Evolutionary conservation across 2,329 filamentous ascomycete species (phyloP).

Genomic region (Davidsoniella australis): DNA sequence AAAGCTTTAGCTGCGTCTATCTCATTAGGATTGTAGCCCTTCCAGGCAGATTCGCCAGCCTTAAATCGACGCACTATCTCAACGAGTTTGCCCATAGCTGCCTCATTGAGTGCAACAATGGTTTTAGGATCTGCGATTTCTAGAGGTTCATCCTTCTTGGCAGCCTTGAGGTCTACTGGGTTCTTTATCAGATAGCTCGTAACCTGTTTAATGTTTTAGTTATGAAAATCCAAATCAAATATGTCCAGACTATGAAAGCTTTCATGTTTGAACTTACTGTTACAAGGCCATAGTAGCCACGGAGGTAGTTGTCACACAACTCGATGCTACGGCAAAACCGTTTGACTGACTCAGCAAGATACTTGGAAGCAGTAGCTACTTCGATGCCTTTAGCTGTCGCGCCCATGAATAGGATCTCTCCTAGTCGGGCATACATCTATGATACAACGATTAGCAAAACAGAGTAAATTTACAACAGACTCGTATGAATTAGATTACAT

Average conservation of each 20-base stretch:
- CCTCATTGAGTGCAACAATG: slow-evolving; percentile 50
- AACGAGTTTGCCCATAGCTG: slow-evolving; percentile 55
- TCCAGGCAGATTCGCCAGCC: slow-evolving; percentile 47
- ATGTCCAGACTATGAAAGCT: neutral
- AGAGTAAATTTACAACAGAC: neutral
- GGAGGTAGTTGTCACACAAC: slow-evolving; percentile 79
- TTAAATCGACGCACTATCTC: slow-evolving; percentile 55
- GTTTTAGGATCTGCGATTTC: slow-evolving; percentile 38
- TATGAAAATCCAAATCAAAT: slow-evolving; percentile 1
- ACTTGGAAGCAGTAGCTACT: slow-evolving; percentile 21
- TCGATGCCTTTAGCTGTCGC: slow-evolving; percentile 24
- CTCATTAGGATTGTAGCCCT: slow-evolving; percentile 56
- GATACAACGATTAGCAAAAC: slow-evolving; percentile 4
- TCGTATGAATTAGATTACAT: slow-evolving; percentile 37
- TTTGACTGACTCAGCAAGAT: slow-evolving; percentile 57
- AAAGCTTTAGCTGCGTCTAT: slow-evolving; percentile 54
- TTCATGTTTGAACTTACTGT: slow-evolving; percentile 32
- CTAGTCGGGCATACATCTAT: slow-evolving; percentile 75
- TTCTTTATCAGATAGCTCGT: slow-evolving; percentile 32
- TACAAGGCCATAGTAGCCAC: slow-evolving; percentile 85
- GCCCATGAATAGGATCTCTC: slow-evolving; percentile 65
- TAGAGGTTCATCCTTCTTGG: slow-evolving; percentile 31
- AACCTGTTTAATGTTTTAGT: slow-evolving; percentile 23
- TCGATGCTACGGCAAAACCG: slow-evolving; percentile 84
- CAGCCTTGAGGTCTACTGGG: slow-evolving; percentile 26